These are phyloP conservation scores for Ilex asprella DNA, from an alignment of 257 asterid species.

Conservation along the genomic window DNA sequence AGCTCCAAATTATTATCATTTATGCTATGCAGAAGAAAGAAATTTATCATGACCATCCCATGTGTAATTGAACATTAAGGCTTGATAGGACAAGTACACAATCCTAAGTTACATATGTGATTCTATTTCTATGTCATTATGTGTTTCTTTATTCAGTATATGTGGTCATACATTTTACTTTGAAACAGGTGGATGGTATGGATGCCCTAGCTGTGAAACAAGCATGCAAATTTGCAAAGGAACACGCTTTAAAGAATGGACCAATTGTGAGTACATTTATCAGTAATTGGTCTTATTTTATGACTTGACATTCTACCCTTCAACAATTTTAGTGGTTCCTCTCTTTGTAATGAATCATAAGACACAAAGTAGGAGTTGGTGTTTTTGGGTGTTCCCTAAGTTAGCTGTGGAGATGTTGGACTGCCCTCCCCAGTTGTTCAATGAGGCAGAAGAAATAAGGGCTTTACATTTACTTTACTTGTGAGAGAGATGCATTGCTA, in stretches of 20 bases:
- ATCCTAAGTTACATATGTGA: too few species aligned
- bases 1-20: too few species aligned
- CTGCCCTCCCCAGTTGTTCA: too few species aligned
- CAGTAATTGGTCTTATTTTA: neutral
- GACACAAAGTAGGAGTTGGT: too few species aligned
- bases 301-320: too few species aligned
- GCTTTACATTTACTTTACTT: neutral
- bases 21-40: too few species aligned
- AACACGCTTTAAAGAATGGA: constrained; percentile 86
- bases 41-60: neutral
- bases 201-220: constrained; percentile 95
- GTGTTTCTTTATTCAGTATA: neutral
- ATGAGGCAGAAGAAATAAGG: neutral
- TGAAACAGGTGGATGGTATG: constrained; percentile 93
- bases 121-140: neutral
- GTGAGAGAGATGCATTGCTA: too few species aligned
- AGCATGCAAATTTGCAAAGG: constrained; percentile 98
- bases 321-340: too few species aligned
- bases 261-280: constrained; percentile 68
- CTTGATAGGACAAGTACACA: neutral
- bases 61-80: neutral
- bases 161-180: constrained; percentile 5
- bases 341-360: too few species aligned
- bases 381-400: too few species aligned
- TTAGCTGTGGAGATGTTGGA: too few species aligned